Evolutionary conservation across 2,329 filamentous ascomycete genomes (phyloP), one percentile per base, ranked within the genome.

Genomic region (Tolypocladium ovalisporum): DNA sequence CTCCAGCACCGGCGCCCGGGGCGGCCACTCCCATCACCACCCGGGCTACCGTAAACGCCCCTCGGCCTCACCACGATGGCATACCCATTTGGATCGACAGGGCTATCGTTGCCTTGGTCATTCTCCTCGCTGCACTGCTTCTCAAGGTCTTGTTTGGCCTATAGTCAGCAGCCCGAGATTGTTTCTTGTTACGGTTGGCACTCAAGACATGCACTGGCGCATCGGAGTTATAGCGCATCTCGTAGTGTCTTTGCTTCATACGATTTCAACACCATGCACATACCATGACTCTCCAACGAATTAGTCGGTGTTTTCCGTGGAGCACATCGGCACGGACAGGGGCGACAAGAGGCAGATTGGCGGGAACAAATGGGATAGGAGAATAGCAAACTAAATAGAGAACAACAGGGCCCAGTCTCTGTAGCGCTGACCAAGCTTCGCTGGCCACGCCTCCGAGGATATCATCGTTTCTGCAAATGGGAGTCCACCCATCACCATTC

Each of bases 61-160:
- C 58, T 53, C 27, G 53, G 58, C 54, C 57, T 40, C 47, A 22
- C 19, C 62, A 68, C 19, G 78, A 81, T 34, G 81, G 76, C 2
- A 80, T 89, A 19, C 82, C 86, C 1, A 73, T 84, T 15, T 96
- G 90, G 88, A 78, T 96, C 22, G 92, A 96, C 70, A 83, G 89
- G 61, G 81, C 86, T 40, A 96, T 96, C 62, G 83, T 86, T 27
- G 86, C 83, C 8, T 72, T 96, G 22, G 76, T 89, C 0, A 78
- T 89, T 17, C 76, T 88, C 32, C 74, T 96, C 24, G 75, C 85
- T 4, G 82, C 89, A 27, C 82, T 96, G 76, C 75, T 96, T 27
- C 59, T 83, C 57, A 85, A 82, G 65, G 74, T 84, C 34, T 62
- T 81, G 19, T 66, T 74, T 51, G 72, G 66, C 44, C 29, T 34